These are phyloP conservation scores for Avena insularis DNA, from an alignment of 176 grass and related monocot genomes.

Conservation along the genomic window DNA sequence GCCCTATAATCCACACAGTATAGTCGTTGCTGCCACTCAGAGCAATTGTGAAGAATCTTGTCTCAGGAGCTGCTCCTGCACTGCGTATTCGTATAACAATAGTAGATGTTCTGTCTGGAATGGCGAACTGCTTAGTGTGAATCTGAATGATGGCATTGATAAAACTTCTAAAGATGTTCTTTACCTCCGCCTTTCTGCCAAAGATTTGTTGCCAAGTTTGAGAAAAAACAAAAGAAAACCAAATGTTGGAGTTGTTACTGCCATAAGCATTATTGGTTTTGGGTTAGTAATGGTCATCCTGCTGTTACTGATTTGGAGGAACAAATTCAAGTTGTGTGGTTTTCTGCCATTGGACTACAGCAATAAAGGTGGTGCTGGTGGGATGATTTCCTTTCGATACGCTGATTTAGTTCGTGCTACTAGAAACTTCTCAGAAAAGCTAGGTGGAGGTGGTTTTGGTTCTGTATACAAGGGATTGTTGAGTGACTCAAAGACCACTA, in stretches of 20 bases:
- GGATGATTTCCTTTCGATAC: background rate
- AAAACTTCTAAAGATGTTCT: background rate
- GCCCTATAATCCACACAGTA: background rate
- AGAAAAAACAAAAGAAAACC: background rate
- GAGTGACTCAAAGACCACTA: background rate
- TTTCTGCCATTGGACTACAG: background rate
- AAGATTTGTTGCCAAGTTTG: background rate
- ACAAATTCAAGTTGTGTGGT: conserved; percentile 7
- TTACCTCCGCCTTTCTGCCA: background rate
- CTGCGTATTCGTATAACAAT: background rate
- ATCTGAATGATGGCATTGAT: background rate
- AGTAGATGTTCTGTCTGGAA: background rate
- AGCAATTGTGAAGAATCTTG: background rate
- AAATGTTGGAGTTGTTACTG: background rate
- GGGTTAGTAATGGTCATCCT: background rate
- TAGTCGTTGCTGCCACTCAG: background rate
- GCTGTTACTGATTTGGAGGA: background rate
- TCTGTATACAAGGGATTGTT: background rate
- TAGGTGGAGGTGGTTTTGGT: background rate
- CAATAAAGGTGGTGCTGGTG: background rate
- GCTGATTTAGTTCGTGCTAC: background rate
- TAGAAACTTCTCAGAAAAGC: background rate
- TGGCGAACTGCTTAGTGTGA: background rate
- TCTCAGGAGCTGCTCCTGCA: background rate
- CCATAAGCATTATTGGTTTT: background rate